These are phyloP conservation scores for Polytrichum commune DNA, from an alignment of 225 moss, liverwort and hornwort species.

Conservation along the genomic window DNA sequence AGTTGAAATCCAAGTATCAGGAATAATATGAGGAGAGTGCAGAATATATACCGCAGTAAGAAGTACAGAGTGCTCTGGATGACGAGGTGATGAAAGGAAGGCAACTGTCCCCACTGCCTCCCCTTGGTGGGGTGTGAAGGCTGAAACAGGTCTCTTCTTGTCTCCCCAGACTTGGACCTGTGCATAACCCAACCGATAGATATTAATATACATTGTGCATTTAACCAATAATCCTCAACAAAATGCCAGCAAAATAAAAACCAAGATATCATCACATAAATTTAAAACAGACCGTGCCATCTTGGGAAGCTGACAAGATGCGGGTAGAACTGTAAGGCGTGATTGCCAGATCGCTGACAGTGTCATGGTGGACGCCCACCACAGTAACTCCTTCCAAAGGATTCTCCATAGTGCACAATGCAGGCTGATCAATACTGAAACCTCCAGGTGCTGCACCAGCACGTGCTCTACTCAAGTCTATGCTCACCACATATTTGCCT, in stretches of 20 bases:
- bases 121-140: constrained; percentile 40
- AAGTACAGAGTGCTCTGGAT: constrained; percentile 22
- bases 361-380: constrained; percentile 40
- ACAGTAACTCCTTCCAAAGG: constrained; percentile 57
- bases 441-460: constrained; percentile 40
- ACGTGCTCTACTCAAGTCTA: constrained; percentile 40
- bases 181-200: background rate
- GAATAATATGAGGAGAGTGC: no score
- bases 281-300: constrained; percentile 44
- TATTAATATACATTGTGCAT: background rate
- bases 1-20: no score
- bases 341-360: constrained; percentile 53
- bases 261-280: background rate
- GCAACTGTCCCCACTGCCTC: constrained; percentile 52
- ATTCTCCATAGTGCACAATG: constrained; percentile 33
- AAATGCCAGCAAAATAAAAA: no score
- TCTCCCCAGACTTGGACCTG: constrained; percentile 35
- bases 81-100: constrained; percentile 49
- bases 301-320: constrained; percentile 52
- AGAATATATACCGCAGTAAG: constrained; percentile 3
- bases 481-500: constrained; percentile 51
- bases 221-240: no score
- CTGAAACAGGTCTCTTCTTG: constrained; percentile 23
- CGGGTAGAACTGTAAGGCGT: constrained; percentile 38
- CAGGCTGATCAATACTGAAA: constrained; percentile 40